Evolutionary conservation across 495 filamentous ascomycete genomes (phyloP), one percentile per base, ranked within the genome.

Genomic region (Sporormia fimetaria): DNA sequence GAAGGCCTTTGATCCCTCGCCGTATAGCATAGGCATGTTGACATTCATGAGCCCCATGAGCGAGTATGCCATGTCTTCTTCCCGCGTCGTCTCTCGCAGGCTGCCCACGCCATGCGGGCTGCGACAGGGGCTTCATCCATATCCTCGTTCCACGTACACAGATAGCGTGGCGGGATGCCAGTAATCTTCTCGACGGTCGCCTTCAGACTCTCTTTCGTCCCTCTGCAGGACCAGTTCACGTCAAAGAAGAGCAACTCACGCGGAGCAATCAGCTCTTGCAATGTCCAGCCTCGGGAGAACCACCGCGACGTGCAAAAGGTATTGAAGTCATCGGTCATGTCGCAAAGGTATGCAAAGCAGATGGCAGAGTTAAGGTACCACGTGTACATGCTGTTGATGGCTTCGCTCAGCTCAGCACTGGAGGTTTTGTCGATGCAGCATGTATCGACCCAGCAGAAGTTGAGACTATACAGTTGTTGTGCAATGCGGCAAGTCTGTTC

Each of bases 31-130:
- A 2, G 36, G 29, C 35, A 45, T 51, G 33, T 39, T 25, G 15
- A 53, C 35, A 3, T 28, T 24, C 18, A 53, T 49, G 12, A 49
- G 22, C 6, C 45, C 49, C 16, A 52, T 33, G 6, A 52, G 30
- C 12, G 17, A 52, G 20, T 52, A 52, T 3, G 39, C 44, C 30
- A 21, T 22, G 24, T 52, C 49, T 43, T 52, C 49, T 10, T 53
- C 39, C 25, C 23, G 26, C 12, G 26, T 52, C 15, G 55, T 57
- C 18, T 44, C 24, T 9, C 55, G 41, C 40, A 21, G 22, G 46
- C 43, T 21, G 55, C 52, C 55, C 55, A 57, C 3, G 52, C 55
- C 40, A 51, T 51, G 1, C 50, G 33, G 1, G 34, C 32, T 12
- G 32, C 40, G 11, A 54, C 29, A 22, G 23, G 41, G 28, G n/a